Base-by-base conservation (phyloP, 2,329 filamentous ascomycete species). In the Pseudogymnoascus sp. region DNA sequence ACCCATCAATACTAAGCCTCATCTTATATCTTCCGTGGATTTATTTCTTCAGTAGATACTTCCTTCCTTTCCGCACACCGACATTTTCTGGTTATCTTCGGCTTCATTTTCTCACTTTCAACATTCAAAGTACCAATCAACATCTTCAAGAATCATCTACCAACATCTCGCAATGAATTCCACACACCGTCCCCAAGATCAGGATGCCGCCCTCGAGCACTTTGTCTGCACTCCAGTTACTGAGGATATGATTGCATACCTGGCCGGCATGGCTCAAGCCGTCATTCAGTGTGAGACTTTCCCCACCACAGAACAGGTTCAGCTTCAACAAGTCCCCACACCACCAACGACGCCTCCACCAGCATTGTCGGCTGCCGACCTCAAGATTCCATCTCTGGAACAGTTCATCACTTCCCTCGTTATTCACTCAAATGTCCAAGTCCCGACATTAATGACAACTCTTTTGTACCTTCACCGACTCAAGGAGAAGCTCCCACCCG, bases 381-480 rank as follows among this genome's bases (percentile, higher is more conserved):
- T 74, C 62, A 71, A 75, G 60, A 79, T 99, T 30, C 94, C 94
- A 2, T 86, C 88, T 0, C 78, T 97, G 34, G 90, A 96, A 73
- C 82, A 85, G 61, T 99, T 97, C 79, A 97, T 99, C 76, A 86
- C 84, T 57, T 90, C 91, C 64, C 82, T 99, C 28, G 92, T 97
- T 63, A 84, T 90, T 70, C 88, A 89, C 62, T 97, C 92, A 65
- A 95, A 96, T 73, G 94, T 97, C 28, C 92, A 97, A 79, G 92
- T 96, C 59, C 90, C 94, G 10, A 99, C 94, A 6, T 82, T 99
- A 66, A 97, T 99, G 94, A 92, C 90, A 34, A 92, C 92, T 6
- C 82, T 99, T 38, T 91, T 97, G 72, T 99, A 96, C 79, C 86
- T 99, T 61, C 84, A 82, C 70, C 84, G 92, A 63, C 82, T 99